phyloP scores from a whole-genome alignment of 495 filamentous ascomycete genomes.

The Daldinia childiae region DNA sequence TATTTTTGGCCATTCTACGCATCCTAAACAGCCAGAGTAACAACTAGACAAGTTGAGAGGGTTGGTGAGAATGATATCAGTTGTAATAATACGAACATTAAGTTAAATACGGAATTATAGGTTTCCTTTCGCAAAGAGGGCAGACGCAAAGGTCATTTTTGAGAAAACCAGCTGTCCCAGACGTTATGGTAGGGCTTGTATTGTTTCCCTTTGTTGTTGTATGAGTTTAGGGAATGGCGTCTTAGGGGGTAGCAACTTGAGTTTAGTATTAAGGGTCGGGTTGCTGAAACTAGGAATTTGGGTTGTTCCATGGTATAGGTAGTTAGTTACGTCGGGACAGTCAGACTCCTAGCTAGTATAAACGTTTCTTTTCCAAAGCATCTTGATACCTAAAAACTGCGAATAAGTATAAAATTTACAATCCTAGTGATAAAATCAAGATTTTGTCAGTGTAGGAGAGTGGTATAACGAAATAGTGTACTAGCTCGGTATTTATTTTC shows the following conservation, averaged over 20 bases:
- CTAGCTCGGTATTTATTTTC: neutral
- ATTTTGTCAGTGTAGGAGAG: neutral
- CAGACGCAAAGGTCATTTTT: neutral
- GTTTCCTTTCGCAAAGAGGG: neutral
- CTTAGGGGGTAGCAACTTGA: constrained; percentile 8
- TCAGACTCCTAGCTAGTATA: neutral
- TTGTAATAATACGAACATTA: neutral
- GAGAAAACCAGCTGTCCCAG: neutral
- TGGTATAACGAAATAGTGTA: neutral
- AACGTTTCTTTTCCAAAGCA: neutral
- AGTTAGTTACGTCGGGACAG: neutral
- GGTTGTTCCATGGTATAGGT: neutral
- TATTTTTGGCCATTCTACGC: constrained; percentile 91
- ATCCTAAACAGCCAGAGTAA: constrained; percentile 90
- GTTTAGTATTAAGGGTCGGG: constrained; percentile 1
- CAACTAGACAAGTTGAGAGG: constrained; percentile 63
- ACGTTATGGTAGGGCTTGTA: neutral
- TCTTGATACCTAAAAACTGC: neutral
- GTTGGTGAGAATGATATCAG: neutral
- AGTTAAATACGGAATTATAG: neutral
- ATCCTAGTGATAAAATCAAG: neutral
- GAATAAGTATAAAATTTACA: neutral
- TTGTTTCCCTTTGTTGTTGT: constrained; percentile 45
- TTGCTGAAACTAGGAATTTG: neutral
- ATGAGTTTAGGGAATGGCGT: constrained; percentile 40